Conservation (phyloP, 116 monocot genomes). For the Papilionanthe hybrid region DNA sequence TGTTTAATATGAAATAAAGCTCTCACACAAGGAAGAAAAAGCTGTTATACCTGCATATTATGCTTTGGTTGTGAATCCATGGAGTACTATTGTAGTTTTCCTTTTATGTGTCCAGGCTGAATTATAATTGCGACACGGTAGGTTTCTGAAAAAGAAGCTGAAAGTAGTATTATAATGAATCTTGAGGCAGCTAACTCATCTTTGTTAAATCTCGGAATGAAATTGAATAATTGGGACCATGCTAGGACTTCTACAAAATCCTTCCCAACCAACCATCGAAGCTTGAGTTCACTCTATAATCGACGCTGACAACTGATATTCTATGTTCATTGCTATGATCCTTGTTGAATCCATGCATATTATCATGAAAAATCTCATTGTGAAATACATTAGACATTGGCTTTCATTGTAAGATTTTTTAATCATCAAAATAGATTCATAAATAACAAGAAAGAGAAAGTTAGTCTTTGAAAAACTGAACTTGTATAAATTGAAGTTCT, state of each 20-base stretch:
- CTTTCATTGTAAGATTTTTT: not conserved
- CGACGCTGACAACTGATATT: not conserved
- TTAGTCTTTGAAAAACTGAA: too few relatives aligned
- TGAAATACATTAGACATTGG: conserved; percentile 2
- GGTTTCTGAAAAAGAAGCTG: not conserved
- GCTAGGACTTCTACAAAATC: not conserved
- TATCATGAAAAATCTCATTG: not conserved
- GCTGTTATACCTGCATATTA: not conserved
- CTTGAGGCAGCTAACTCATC: not conserved
- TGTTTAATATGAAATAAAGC: not conserved
- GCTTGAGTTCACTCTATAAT: not conserved
- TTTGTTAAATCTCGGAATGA: not conserved
- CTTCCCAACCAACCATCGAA: not conserved
- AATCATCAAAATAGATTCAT: not conserved
- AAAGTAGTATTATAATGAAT: not conserved
- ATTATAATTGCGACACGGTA: not conserved
- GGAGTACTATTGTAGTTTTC: not conserved
- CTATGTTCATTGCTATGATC: not conserved
- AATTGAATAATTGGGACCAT: not conserved
- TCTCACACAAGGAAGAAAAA: not conserved
- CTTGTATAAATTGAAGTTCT: not conserved
- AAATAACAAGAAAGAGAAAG: not conserved
- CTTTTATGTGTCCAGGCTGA: not conserved
- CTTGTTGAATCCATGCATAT: not conserved
- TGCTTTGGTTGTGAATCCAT: not conserved